A percentile compares a stretch with the other conserved stretches of the same genome.
Evolutionary conservation across 1,139 yeast genomes (phyloP).

Genomic region (Yamadazyma kanchanaburiensis): DNA sequence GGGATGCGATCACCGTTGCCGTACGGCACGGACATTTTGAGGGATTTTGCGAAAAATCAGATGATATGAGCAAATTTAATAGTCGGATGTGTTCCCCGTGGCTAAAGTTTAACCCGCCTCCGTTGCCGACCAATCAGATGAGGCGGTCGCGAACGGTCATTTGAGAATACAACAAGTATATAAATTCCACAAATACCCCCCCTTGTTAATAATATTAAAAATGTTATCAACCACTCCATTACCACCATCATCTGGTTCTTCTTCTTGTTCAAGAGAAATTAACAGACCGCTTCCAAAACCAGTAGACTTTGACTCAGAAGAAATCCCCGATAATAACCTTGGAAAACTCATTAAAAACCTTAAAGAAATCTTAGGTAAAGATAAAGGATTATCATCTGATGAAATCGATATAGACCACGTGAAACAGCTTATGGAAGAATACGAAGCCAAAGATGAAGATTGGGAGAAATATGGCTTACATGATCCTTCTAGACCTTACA

Average conservation of each 20-base stretch:
- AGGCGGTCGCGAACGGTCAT: too few relatives aligned
- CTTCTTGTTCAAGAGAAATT: too few relatives aligned
- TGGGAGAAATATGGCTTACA: conserved; percentile 61
- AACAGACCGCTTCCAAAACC: not conserved
- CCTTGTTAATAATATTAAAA: not conserved
- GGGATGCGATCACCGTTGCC: too few relatives aligned
- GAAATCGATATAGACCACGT: conserved; percentile 56
- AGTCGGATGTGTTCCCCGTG: too few relatives aligned
- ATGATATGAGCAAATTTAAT: too few relatives aligned
- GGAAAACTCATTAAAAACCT: conserved; percentile 28
- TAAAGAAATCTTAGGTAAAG: conserved; percentile 28
- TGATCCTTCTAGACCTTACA: conserved; percentile 49
- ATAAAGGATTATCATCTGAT: conserved; percentile 37
- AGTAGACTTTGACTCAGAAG: conserved; percentile 4
- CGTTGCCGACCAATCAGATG: too few relatives aligned
- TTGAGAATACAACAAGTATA: too few relatives aligned
- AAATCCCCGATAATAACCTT: conserved; percentile 15
- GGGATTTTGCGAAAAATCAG: too few relatives aligned
- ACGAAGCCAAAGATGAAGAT: conserved; percentile 47
- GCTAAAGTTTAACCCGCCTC: too few relatives aligned
- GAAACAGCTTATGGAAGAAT: conserved; percentile 44
- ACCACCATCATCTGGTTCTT: not conserved
- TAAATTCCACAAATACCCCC: not conserved
- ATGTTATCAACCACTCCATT: conserved; percentile 1
- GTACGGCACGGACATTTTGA: too few relatives aligned